Base-by-base conservation (phyloP, 768 basidiomycete genomes). In the Clitopilus passeckerianus region DNA sequence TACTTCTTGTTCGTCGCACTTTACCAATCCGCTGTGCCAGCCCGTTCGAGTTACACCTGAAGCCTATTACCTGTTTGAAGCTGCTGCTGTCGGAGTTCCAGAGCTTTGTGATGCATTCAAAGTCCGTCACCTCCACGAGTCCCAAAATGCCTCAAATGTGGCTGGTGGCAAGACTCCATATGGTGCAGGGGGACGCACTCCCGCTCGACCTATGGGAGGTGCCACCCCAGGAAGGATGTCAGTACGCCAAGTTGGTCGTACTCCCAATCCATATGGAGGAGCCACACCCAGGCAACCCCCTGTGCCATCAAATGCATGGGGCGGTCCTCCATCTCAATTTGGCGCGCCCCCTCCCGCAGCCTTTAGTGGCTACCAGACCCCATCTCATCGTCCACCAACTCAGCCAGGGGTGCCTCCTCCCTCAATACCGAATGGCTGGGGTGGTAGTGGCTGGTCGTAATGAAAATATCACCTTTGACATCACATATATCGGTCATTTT, bases 31-130 rank as follows among this genome's bases (percentile, higher is more conserved):
- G 27, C 27, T 56, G 15, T 59, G 37, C n/a, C 58, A 94, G 93
- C 91, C 91, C 37, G 85, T 95, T 52, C 87, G 93, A 52, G 91
- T 95, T 44, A 82, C 90, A 6, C 93, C 93, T 1, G 88, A 92
- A 72, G 90, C 90, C 5, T 97, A 95, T 69, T 90, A 89, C 68
- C 82, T 98, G 16, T 93, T 93, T 66, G 93, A 95, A 63, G 91
- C 93, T 6, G 85, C 93, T 52, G 92, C 93, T 23, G 87, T 91
- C 6, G 94, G 93, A 35, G 93, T 98, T 23, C 87, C 91, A 4
- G 94, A 97, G 71, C 75, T 98, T 5, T 97, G 96, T 63, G 95
- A 98, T 70, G 95, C 95, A 18, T 98, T 98, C 85, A 98, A 98
- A 85, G 85, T 92, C 67, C 74, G 87, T 65, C 90, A 92, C 75